These are phyloP conservation scores for Suhomyces coccinellae DNA, from an alignment of 1,139 yeast genomes.

Conservation along the genomic window DNA sequence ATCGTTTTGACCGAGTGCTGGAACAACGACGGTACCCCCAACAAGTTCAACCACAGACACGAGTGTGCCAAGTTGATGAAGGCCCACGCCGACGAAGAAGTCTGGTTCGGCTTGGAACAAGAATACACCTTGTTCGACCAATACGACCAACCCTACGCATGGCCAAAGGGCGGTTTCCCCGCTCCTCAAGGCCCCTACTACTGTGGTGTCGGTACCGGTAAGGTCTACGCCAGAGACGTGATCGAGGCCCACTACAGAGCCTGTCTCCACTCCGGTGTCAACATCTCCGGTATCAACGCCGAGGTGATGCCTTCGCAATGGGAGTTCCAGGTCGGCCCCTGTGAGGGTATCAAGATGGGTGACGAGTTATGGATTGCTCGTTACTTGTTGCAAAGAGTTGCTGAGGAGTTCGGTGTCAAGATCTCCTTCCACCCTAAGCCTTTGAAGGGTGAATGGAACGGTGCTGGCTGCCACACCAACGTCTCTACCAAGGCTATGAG, in stretches of 20 bases:
- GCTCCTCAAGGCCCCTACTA: conserved; percentile 99
- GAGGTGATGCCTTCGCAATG: conserved; percentile 99
- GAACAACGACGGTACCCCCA: conserved; percentile 99
- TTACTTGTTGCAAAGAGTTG: conserved; percentile 88
- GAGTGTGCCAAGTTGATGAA: conserved; percentile 95
- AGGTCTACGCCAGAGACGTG: conserved; percentile 96
- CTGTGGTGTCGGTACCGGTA: conserved; percentile 99
- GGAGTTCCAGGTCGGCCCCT: conserved; percentile 99
- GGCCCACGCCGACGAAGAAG: conserved; percentile 81
- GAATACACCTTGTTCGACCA: conserved; percentile 96
- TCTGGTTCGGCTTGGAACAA: conserved; percentile 99
- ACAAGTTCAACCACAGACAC: conserved; percentile 96
- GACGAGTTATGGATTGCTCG: conserved; percentile 97
- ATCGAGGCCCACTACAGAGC: conserved; percentile 99
- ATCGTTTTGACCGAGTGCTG: conserved; percentile 95
- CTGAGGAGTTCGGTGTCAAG: conserved; percentile 98
- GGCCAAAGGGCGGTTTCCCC: conserved; percentile 99
- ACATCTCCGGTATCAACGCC: conserved; percentile 95
- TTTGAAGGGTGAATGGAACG: conserved; percentile 98
- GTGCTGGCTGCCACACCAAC: conserved; percentile 99
- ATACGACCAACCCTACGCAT: conserved; percentile 87
- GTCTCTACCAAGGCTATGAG: conserved; percentile 94
- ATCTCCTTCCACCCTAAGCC: conserved; percentile 99
- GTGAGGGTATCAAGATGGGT: conserved; percentile 94
- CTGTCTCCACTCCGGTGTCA: conserved; percentile 87